Evolutionary conservation across 176 grass and related monocot species (phyloP).

Genomic region (Pontederia crassipes): DNA sequence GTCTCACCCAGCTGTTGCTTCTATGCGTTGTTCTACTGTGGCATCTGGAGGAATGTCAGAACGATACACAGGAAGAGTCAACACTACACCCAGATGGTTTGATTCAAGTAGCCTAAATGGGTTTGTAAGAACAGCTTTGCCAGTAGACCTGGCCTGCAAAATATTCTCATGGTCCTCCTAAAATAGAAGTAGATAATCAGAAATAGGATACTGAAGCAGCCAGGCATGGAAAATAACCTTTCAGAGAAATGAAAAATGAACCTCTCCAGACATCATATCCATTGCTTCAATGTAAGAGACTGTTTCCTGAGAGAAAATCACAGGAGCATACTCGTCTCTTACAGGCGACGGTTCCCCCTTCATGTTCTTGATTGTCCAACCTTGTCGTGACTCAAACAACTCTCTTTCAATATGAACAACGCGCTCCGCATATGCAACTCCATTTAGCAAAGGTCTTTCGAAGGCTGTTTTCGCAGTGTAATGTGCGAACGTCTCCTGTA

Average conservation of each 20-base stretch:
- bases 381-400: slow-evolving; percentile 58
- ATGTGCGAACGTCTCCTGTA: slow-evolving; percentile 63
- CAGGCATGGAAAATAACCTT: not conserved
- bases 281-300: slow-evolving; percentile 78
- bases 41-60: slow-evolving; percentile 34
- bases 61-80: slow-evolving; percentile 81
- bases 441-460: slow-evolving; percentile 72
- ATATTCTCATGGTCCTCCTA: slow-evolving; percentile 96
- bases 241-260: not conserved
- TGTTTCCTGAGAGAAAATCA: slow-evolving; percentile 87
- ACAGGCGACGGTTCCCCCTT: slow-evolving; percentile 64
- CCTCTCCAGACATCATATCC: slow-evolving; percentile 63
- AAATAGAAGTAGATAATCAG: not conserved
- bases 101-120: slow-evolving; percentile 70
- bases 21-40: slow-evolving; percentile 51
- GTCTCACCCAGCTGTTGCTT: slow-evolving; percentile 77
- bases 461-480: slow-evolving; percentile 76
- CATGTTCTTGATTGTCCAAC: slow-evolving; percentile 92
- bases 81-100: slow-evolving; percentile 74
- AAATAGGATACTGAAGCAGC: not conserved
- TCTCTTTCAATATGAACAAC: slow-evolving; percentile 63
- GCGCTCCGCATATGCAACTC: slow-evolving; percentile 84
- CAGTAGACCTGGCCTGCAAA: slow-evolving; percentile 54
- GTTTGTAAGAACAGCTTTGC: slow-evolving; percentile 79
- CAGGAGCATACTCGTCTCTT: slow-evolving; percentile 88